Percentiles rank a stretch among this genome's conserved stretches.
phyloP scores from a whole-genome alignment of 148 eudicot species.

The Fallopia convolvulus region DNA sequence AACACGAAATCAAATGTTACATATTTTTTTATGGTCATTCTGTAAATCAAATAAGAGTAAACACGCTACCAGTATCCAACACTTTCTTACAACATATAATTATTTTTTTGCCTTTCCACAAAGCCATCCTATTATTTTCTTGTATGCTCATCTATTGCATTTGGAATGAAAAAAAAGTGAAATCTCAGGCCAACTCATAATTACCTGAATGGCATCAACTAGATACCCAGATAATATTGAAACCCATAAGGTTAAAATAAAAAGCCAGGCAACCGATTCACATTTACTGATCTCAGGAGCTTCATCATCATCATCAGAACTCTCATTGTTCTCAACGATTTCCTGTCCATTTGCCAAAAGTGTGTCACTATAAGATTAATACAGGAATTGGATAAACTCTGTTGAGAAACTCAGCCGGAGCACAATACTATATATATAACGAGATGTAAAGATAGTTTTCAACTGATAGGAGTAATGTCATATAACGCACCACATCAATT shows the following conservation, averaged over 20 bases:
- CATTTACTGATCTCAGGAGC: constrained; percentile 64
- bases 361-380: too few species aligned
- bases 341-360: constrained; percentile 31
- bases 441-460: not conserved
- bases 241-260: constrained; percentile 77
- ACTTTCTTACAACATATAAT: not conserved
- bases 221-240: constrained; percentile 88
- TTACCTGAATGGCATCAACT: constrained; percentile 84
- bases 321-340: constrained; percentile 25
- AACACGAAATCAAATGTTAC: not conserved
- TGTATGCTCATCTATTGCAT: not conserved
- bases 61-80: not conserved
- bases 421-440: too few species aligned
- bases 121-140: not conserved
- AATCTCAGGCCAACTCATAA: not conserved
- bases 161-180: not conserved
- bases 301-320: constrained; percentile 50
- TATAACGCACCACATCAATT: constrained; percentile 44
- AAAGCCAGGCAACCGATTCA: constrained; percentile 84
- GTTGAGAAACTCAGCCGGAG: too few species aligned
- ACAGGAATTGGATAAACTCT: too few species aligned
- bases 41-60: not conserved
- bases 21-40: not conserved
- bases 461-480: not conserved
- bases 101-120: not conserved